Percentiles rank a stretch among this genome's conserved stretches.
phyloP scores from a whole-genome alignment of 495 filamentous ascomycete species.

The Neurospora sp. region DNA sequence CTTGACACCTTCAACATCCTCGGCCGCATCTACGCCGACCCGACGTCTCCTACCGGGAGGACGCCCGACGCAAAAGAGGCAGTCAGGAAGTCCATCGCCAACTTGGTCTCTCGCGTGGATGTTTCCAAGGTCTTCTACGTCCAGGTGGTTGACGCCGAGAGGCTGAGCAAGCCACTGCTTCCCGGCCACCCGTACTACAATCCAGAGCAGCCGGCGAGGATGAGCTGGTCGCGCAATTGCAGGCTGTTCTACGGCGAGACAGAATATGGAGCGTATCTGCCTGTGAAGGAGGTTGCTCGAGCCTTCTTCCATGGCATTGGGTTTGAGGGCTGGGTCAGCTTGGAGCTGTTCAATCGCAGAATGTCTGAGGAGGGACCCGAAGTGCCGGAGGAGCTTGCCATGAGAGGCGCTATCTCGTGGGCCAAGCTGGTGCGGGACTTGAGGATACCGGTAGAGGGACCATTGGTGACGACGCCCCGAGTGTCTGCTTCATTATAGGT shows the following conservation, averaged over 20 bases:
- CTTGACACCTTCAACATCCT: slow-evolving; percentile 78
- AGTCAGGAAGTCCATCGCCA: slow-evolving; percentile 45
- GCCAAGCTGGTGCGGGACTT: slow-evolving; percentile 45
- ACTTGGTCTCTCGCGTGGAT: slow-evolving; percentile 48
- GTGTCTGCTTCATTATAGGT: slow-evolving; percentile 22
- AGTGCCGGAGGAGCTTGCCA: slow-evolving; percentile 54
- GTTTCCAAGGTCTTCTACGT: slow-evolving; percentile 66
- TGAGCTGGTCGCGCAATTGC: slow-evolving; percentile 77
- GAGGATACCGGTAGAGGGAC: slow-evolving; percentile 38
- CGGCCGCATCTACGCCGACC: slow-evolving; percentile 64
- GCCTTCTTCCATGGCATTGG: slow-evolving; percentile 55
- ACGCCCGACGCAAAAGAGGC: slow-evolving; percentile 48
- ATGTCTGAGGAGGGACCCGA: slow-evolving; percentile 41
- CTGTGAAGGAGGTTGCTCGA: slow-evolving; percentile 49
- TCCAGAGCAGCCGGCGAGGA: slow-evolving; percentile 51
- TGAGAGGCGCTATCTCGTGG: slow-evolving; percentile 54
- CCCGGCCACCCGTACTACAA: slow-evolving; percentile 55
- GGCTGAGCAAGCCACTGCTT: slow-evolving; percentile 47
- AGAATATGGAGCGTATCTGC: slow-evolving; percentile 61
- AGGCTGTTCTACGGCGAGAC: slow-evolving; percentile 67
- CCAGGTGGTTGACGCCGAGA: slow-evolving; percentile 70
- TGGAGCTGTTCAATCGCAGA: slow-evolving; percentile 66
- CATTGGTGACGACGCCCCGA: slow-evolving; percentile 5
- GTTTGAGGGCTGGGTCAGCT: slow-evolving; percentile 67
- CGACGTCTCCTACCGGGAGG: slow-evolving; percentile 41